Conservation (phyloP, 2,329 filamentous ascomycete species). For the Stachybotrys chartarum region DNA sequence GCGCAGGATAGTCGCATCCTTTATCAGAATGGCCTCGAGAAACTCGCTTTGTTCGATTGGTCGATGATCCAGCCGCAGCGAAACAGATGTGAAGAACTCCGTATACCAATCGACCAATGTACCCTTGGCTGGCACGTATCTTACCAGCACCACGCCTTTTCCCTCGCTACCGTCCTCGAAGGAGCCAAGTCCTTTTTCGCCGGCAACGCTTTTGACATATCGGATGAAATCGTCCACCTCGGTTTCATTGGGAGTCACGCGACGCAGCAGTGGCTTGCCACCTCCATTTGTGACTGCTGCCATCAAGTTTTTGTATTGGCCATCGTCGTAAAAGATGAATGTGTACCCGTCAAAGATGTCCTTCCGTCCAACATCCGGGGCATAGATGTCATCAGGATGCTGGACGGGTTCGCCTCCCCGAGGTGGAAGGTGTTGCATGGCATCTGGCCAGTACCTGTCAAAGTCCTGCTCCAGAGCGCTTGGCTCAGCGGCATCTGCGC, state of each 20-base stretch:
- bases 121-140: conserved; percentile 55
- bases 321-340: conserved; percentile 75
- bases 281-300: conserved; percentile 70
- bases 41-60: conserved; percentile 88
- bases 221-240: conserved; percentile 68
- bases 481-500: conserved; percentile 39
- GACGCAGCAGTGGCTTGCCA: conserved; percentile 70
- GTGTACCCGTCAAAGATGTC: conserved; percentile 81
- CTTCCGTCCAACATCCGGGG: conserved; percentile 57
- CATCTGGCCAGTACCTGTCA: conserved; percentile 68
- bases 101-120: conserved; percentile 58
- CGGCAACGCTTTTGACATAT: conserved; percentile 68
- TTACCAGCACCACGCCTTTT: conserved; percentile 71
- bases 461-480: conserved; percentile 72
- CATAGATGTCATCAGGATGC: conserved; percentile 61
- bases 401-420: conserved; percentile 68
- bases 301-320: conserved; percentile 69
- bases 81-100: conserved; percentile 61
- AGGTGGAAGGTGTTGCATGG: conserved; percentile 64
- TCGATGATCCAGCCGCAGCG: conserved; percentile 67
- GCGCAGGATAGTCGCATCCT: conserved; percentile 66
- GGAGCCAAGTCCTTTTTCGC: conserved; percentile 62
- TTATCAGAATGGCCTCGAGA: conserved; percentile 78
- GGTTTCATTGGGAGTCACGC: conserved; percentile 56
- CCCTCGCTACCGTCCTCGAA: conserved; percentile 58